Base-by-base conservation (phyloP, 345 rosid species). In the Limnanthes douglasii region DNA sequence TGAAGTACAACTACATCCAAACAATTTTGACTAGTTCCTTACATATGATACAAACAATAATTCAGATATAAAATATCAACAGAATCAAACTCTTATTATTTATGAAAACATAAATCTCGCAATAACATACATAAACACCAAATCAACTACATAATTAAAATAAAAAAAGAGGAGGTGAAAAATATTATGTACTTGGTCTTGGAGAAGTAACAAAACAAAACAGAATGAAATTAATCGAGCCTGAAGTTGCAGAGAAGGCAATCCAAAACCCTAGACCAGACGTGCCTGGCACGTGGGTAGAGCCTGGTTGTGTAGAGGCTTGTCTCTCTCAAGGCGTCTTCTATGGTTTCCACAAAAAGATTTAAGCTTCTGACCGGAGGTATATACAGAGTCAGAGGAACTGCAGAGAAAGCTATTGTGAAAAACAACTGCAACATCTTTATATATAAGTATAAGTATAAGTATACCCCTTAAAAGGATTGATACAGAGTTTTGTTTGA, bases 361-460 rank as follows among this genome's bases (percentile, higher is more conserved):
- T 61, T 86, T 54, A 86, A 60, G 73, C 71, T 78, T 49, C 97
- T 75, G 15, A 82, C 7, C 8, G 95, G 97, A 10, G 95, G 97
- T 48, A 82, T 44, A 31, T 82, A 86, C 34, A 86, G 62, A 16
- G 75, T 78, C 70, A 86, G 60, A 21, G 97, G 97, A 50, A 60
- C 70, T 8, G 93, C 97, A 18, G 97, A 82, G 62, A 86, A 82
- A n/a, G 85, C 94, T 39, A 86, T 54, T 29, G 94, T 75, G 51
- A 70, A 75, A 31, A 86, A 61, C 50, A 86, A 24, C 70, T 78
- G 88, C 63, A 86, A 19, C 81, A 73, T 66, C 24, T 4, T 5
- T n/a, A n/a, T n/a, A n/a, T n/a, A n/a, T n/a, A n/a, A n/a, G n/a
- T n/a, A n/a, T n/a, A n/a, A n/a, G n/a, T n/a, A n/a, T n/a, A n/a